These are phyloP conservation scores for Letharia columbiana DNA, from an alignment of 495 filamentous ascomycete genomes.

Conservation along the genomic window DNA sequence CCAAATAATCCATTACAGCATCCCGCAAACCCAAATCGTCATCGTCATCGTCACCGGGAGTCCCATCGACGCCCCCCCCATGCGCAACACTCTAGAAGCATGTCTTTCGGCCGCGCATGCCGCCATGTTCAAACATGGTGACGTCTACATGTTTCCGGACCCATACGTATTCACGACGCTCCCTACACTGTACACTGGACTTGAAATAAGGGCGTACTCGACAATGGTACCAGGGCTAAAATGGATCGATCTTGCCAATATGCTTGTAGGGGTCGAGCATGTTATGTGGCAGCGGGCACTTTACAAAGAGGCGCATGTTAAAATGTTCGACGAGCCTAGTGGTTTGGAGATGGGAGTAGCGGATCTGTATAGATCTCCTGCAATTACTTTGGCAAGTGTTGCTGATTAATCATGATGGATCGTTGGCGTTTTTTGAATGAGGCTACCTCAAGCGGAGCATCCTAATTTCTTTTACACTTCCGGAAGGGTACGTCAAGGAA, in stretches of 20 bases:
- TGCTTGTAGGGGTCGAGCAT: not conserved
- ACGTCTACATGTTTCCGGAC: conserved; percentile 2
- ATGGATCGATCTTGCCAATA: not conserved
- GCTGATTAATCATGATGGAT: not conserved
- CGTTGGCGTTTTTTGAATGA: not conserved
- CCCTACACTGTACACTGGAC: not conserved
- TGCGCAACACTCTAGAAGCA: not conserved
- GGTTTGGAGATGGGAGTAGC: not conserved
- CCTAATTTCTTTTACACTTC: not conserved
- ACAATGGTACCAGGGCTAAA: not conserved
- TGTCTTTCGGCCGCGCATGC: not conserved
- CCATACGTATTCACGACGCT: not conserved
- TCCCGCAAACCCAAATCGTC: not conserved
- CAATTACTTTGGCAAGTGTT: not conserved
- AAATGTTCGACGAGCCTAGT: not conserved
- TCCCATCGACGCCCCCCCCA: not conserved
- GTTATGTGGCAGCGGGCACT: not conserved
- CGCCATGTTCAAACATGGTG: not conserved
- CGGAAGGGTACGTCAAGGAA: not conserved
- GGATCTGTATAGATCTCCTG: not conserved
- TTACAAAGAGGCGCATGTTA: not conserved
- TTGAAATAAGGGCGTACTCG: not conserved
- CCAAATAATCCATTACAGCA: not conserved
- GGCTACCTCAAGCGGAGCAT: not conserved
- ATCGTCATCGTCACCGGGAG: not conserved